phyloP scores from a whole-genome alignment of 2,329 filamentous ascomycete genomes.

The Rutstroemia sp. region DNA sequence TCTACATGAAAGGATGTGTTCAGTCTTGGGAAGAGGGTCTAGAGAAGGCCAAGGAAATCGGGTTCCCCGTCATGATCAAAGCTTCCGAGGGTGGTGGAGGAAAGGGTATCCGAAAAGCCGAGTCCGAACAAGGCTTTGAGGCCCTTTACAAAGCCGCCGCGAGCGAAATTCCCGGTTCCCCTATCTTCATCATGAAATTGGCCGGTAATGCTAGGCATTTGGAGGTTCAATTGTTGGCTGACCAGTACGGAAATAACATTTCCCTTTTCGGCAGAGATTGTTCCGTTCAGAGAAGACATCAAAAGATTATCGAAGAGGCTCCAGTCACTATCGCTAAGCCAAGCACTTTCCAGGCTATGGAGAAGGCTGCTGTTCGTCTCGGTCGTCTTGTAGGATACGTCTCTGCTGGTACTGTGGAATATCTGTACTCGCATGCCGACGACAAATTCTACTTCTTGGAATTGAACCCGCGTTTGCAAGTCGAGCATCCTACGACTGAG shows the following conservation, averaged over 20 bases:
- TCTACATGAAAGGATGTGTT: conserved; percentile 90
- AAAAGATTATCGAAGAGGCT: conserved; percentile 99
- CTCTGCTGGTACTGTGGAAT: conserved; percentile 96
- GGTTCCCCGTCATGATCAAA: conserved; percentile 99
- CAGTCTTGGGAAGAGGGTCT: conserved; percentile 86
- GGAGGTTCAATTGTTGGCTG: conserved; percentile 93
- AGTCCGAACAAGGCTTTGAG: conserved; percentile 76
- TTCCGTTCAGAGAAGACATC: conserved; percentile 94
- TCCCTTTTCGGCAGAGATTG: conserved; percentile 98
- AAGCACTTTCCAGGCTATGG: conserved; percentile 90
- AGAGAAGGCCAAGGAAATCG: conserved; percentile 77
- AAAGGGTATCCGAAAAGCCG: conserved; percentile 97
- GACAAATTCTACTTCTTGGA: conserved; percentile 99
- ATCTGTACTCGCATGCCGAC: conserved; percentile 94
- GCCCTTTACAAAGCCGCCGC: conserved; percentile 90
- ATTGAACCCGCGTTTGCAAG: conserved; percentile 96
- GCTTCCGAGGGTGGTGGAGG: conserved; percentile 99
- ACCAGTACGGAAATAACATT: conserved; percentile 99
- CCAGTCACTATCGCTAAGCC: conserved; percentile 92
- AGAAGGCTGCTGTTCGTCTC: conserved; percentile 88
- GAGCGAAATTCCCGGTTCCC: conserved; percentile 94
- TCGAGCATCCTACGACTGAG: conserved; percentile 98
- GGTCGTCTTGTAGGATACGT: conserved; percentile 95
- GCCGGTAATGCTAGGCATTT: conserved; percentile 93
- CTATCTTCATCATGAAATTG: conserved; percentile 99